Conservation (phyloP, 768 basidiomycete species). For the Kwoniella pini region DNA sequence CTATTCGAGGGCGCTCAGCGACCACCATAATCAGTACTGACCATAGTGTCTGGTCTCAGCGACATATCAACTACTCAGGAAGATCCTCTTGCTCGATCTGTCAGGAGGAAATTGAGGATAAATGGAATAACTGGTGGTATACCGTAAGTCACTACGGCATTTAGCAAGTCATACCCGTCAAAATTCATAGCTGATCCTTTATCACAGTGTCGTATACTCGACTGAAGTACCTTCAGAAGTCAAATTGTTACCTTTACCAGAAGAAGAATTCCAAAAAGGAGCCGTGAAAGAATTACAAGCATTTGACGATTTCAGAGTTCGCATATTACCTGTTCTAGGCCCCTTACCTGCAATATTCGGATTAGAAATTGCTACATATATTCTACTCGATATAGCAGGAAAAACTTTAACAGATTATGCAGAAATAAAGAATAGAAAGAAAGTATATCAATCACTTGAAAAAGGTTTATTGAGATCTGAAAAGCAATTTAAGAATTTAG, state of each 20-base stretch:
- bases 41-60: constrained; percentile 54
- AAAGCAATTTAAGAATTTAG: constrained; percentile 63
- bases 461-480: constrained; percentile 76
- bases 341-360: constrained; percentile 90
- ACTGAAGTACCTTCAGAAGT: constrained; percentile 90
- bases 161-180: constrained; percentile 1
- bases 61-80: constrained; percentile 91
- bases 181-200: constrained; percentile 57
- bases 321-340: constrained; percentile 87
- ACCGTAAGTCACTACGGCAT: too few relatives aligned
- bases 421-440: constrained; percentile 79
- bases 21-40: background rate
- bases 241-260: constrained; percentile 81
- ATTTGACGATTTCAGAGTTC: constrained; percentile 89
- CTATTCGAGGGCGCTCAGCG: background rate
- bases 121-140: constrained; percentile 56
- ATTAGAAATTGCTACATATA: constrained; percentile 81
- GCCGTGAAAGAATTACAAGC: constrained; percentile 82
- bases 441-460: constrained; percentile 76
- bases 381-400: constrained; percentile 79
- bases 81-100: constrained; percentile 89
- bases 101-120: constrained; percentile 64
- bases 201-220: constrained; percentile 83
- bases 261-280: constrained; percentile 89
- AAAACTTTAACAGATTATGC: constrained; percentile 81